These are phyloP conservation scores for Cryphonectria radicalis DNA, from an alignment of 2,329 filamentous ascomycete genomes.

Conservation along the genomic window DNA sequence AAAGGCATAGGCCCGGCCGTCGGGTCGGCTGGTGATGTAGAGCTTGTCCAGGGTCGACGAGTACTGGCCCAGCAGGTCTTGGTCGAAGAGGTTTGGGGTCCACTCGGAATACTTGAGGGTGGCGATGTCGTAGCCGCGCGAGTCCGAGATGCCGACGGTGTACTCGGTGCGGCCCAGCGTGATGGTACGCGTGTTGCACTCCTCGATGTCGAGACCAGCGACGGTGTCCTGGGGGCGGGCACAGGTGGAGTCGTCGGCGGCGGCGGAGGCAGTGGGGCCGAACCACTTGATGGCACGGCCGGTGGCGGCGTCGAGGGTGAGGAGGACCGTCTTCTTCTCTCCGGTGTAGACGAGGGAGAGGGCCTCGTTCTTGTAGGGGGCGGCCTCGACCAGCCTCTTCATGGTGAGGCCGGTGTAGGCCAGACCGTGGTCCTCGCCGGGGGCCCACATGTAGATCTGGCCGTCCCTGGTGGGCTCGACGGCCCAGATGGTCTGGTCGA, in stretches of 20 bases:
- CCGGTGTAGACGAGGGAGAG: slow-evolving; percentile 87
- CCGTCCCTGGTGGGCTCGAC: slow-evolving; percentile 91
- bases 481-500: slow-evolving; percentile 92
- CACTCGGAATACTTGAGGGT: slow-evolving; percentile 94
- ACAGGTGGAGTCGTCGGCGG: slow-evolving; percentile 75
- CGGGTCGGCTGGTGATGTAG: slow-evolving; percentile 85
- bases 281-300: slow-evolving; percentile 85
- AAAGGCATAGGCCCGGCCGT: slow-evolving; percentile 82
- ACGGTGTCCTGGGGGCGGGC: slow-evolving; percentile 69
- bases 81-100: slow-evolving; percentile 89
- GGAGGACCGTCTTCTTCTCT: slow-evolving; percentile 86
- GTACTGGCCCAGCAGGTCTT: slow-evolving; percentile 85
- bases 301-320: slow-evolving; percentile 85
- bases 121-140: slow-evolving; percentile 75
- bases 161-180: slow-evolving; percentile 89
- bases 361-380: slow-evolving; percentile 75
- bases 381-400: slow-evolving; percentile 85
- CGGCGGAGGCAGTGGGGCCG: slow-evolving; percentile 70
- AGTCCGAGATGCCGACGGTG: slow-evolving; percentile 80
- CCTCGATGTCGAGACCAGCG: slow-evolving; percentile 73
- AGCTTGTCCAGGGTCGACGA: slow-evolving; percentile 78
- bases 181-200: slow-evolving; percentile 77
- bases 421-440: slow-evolving; percentile 63
- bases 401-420: slow-evolving; percentile 73
- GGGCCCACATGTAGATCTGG: slow-evolving; percentile 83